Evolutionary conservation across 768 basidiomycete genomes (phyloP).

Genomic region (Phaffia tasmanica): DNA sequence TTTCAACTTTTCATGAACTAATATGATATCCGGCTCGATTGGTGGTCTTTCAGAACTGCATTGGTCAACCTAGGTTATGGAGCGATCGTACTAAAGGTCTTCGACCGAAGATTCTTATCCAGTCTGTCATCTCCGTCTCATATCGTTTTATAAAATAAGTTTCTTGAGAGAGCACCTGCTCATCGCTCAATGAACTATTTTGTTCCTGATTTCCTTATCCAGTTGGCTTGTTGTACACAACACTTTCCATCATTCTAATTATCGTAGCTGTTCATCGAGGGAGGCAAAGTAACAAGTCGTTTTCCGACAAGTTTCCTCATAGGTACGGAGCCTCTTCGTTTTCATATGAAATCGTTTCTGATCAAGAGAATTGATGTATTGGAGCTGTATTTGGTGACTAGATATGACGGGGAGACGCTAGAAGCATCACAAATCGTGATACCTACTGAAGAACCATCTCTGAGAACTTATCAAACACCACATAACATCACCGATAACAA

Average conservation of each 20-base stretch:
- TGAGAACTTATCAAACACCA: slow-evolving; percentile 11
- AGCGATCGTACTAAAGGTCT: slow-evolving; percentile 64
- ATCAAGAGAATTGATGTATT: too few relatives aligned
- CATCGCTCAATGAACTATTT: slow-evolving; percentile 29
- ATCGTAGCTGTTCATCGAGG: slow-evolving; percentile 51
- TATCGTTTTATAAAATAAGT: not conserved
- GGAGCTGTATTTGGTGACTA: too few relatives aligned
- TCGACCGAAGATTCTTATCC: slow-evolving; percentile 53
- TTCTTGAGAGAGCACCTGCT: not conserved
- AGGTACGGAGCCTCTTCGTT: slow-evolving; percentile 21
- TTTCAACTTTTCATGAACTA: slow-evolving; percentile 53
- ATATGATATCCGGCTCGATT: slow-evolving; percentile 60
- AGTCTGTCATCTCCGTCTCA: slow-evolving; percentile 11
- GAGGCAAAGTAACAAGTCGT: slow-evolving; percentile 60
- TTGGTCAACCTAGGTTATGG: slow-evolving; percentile 63
- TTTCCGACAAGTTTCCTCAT: slow-evolving; percentile 52
- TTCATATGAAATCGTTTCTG: not conserved
- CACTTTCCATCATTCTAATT: slow-evolving; percentile 51
- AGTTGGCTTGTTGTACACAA: slow-evolving; percentile 36
- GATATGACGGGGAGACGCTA: not conserved
- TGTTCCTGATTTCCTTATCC: not conserved
- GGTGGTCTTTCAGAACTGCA: slow-evolving; percentile 46
- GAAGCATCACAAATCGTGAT: not conserved
- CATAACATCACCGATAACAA: slow-evolving; percentile 1
- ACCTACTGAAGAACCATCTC: not conserved